These are phyloP conservation scores for Kodamaea sp. DNA, from an alignment of 1,139 yeast species.

Conservation along the genomic window DNA sequence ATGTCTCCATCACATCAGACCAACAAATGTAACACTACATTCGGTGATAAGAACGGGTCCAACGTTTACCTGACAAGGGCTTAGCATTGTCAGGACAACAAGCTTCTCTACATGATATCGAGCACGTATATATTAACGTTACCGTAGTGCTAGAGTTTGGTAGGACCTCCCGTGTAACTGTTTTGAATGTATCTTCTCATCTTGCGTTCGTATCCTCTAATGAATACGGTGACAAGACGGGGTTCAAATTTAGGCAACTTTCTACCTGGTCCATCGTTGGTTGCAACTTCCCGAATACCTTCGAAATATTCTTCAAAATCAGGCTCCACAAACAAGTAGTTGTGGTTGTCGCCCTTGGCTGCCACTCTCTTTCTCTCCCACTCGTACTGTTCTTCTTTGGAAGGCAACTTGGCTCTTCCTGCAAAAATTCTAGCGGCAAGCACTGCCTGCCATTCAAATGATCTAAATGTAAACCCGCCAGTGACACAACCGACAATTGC, in stretches of 20 bases:
- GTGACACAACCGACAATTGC: slow-evolving; percentile 41
- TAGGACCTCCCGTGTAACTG: slow-evolving; percentile 10
- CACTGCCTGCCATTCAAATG: slow-evolving; percentile 49
- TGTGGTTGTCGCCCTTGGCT: slow-evolving; percentile 18
- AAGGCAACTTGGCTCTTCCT: slow-evolving; percentile 45
- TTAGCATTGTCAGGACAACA: no score
- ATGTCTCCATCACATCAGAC: no score
- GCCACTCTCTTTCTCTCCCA: slow-evolving; percentile 30
- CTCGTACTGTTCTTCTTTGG: slow-evolving; percentile 26
- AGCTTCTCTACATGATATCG: no score
- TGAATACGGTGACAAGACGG: slow-evolving; percentile 21
- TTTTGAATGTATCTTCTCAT: slow-evolving; percentile 18
- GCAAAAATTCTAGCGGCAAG: slow-evolving; percentile 42
- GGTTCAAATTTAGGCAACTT: slow-evolving; percentile 24
- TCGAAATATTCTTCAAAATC: slow-evolving; percentile 27
- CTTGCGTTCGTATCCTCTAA: slow-evolving; percentile 22
- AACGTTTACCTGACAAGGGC: no score
- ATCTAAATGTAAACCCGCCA: slow-evolving; percentile 47
- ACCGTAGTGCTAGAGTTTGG: slow-evolving; percentile 9
- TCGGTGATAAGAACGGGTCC: no score
- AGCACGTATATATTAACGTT: neutral
- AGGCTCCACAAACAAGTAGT: slow-evolving; percentile 20
- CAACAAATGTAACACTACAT: no score
- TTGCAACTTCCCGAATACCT: slow-evolving; percentile 21
- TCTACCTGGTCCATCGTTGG: slow-evolving; percentile 27